phyloP scores from a whole-genome alignment of 1,284 basidiomycete species.

The Puccinia coronata region DNA sequence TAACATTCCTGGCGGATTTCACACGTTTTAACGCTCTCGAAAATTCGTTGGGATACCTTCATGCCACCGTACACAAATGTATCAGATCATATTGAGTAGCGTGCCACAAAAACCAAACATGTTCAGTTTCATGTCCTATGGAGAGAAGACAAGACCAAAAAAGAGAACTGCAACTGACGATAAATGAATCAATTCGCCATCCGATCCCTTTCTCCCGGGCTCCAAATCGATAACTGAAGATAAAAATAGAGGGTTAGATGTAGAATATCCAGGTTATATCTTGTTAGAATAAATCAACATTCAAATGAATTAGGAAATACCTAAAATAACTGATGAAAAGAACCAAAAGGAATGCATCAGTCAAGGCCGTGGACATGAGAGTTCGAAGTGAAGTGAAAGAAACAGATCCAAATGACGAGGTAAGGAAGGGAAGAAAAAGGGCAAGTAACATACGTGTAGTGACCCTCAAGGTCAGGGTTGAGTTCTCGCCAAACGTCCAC shows the following conservation, averaged over 20 bases:
- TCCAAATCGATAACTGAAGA: conserved; percentile 34
- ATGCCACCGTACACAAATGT: not conserved
- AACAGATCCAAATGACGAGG: no score
- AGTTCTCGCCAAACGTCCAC: conserved; percentile 41
- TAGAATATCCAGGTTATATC: not conserved
- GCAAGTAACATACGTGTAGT: conserved; percentile 37
- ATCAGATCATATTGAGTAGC: not conserved
- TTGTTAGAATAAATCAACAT: no score
- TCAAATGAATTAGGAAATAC: not conserved
- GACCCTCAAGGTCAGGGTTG: conserved; percentile 35
- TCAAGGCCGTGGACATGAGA: not conserved
- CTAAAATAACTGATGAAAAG: conserved; percentile 26
- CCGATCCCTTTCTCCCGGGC: conserved; percentile 46
- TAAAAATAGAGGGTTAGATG: not conserved
- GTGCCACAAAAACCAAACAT: not conserved
- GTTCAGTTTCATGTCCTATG: not conserved
- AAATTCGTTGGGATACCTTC: conserved; percentile 32
- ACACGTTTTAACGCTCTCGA: conserved; percentile 17
- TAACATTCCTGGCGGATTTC: conserved; percentile 44
- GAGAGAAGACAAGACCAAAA: not conserved
- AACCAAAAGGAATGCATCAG: conserved; percentile 6
- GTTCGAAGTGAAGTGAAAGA: not conserved
- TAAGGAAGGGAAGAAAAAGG: not conserved
- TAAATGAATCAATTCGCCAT: conserved; percentile 48
- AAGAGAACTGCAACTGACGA: conserved; percentile 4